Evolutionary conservation across 2,329 filamentous ascomycete species (phyloP).

Genomic region (Ceratocystis variospora): DNA sequence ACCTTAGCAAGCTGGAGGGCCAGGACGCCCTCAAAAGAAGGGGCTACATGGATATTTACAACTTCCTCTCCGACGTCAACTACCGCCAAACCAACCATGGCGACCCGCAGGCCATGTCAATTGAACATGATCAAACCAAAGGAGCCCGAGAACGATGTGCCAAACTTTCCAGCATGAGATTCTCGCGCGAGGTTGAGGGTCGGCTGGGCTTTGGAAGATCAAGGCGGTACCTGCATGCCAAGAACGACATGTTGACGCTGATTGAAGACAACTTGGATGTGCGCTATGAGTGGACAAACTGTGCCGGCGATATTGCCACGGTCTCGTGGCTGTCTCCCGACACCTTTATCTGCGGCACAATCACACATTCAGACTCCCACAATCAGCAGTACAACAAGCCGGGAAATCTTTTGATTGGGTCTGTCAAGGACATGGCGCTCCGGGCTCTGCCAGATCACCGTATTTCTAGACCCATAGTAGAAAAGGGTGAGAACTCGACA

Average conservation of each 20-base stretch:
- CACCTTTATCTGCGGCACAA: constrained; percentile 48
- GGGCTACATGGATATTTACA: constrained; percentile 26
- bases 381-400: constrained; percentile 55
- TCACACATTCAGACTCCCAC: constrained; percentile 46
- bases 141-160: constrained; percentile 22
- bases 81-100: constrained; percentile 23
- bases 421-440: constrained; percentile 32
- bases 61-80: constrained; percentile 29
- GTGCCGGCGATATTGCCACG: constrained; percentile 47
- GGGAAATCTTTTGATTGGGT: constrained; percentile 47
- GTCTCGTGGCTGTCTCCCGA: constrained; percentile 42
- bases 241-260: constrained; percentile 31
- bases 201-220: constrained; percentile 31
- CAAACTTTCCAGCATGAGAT: constrained; percentile 31
- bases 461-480: constrained; percentile 39
- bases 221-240: constrained; percentile 33
- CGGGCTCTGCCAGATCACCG: constrained; percentile 43
- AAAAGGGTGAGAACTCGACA: constrained; percentile 41
- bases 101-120: constrained; percentile 12
- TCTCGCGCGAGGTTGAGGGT: constrained; percentile 38
- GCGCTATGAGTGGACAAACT: constrained; percentile 44
- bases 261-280: constrained; percentile 40
- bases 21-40: constrained; percentile 22
- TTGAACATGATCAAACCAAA: constrained; percentile 23
- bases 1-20: constrained; percentile 18